A percentile compares a stretch with the other conserved stretches of the same genome.
phyloP scores from a whole-genome alignment of 768 basidiomycete genomes.

The Sarcomyxa edulis region DNA sequence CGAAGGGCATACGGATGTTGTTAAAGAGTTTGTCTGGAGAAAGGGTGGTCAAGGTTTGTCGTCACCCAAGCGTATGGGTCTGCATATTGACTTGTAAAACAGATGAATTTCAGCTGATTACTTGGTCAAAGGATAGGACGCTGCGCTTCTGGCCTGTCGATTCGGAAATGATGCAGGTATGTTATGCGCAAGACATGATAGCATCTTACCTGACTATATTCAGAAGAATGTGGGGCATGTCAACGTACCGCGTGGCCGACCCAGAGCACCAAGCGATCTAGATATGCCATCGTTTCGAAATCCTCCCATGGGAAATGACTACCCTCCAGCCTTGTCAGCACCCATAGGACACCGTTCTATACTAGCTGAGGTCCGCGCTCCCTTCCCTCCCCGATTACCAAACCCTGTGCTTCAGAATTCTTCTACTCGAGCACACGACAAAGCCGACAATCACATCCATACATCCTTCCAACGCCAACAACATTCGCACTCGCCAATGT shows the following conservation, averaged over 20 bases:
- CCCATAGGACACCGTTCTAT: slow-evolving; percentile 65
- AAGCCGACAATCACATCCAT: slow-evolving; percentile 15
- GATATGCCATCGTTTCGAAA: slow-evolving; percentile 50
- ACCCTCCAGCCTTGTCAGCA: slow-evolving; percentile 51
- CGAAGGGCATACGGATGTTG: slow-evolving; percentile 87
- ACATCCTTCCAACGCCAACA: not conserved
- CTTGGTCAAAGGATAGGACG: slow-evolving; percentile 85
- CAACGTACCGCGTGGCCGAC: slow-evolving; percentile 27
- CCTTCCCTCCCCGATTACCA: slow-evolving; percentile 14
- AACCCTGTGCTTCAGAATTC: slow-evolving; percentile 26
- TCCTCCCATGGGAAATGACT: slow-evolving; percentile 35
- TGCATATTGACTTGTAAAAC: not conserved
- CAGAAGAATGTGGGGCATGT: slow-evolving; percentile 46
- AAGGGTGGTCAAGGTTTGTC: slow-evolving; percentile 49
- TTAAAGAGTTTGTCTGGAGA: slow-evolving; percentile 98
- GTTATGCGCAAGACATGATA: slow-evolving; percentile 7
- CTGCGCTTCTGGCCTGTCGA: slow-evolving; percentile 89
- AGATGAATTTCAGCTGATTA: slow-evolving; percentile 57
- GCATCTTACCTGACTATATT: slow-evolving; percentile 7
- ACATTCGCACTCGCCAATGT: not conserved
- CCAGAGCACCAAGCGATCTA: slow-evolving; percentile 18
- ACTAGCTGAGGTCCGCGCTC: slow-evolving; percentile 65
- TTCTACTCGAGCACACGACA: slow-evolving; percentile 11
- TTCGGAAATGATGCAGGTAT: slow-evolving; percentile 61
- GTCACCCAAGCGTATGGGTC: not conserved